Conservation (phyloP, 768 basidiomycete species). For the Tulasnella sp. region DNA sequence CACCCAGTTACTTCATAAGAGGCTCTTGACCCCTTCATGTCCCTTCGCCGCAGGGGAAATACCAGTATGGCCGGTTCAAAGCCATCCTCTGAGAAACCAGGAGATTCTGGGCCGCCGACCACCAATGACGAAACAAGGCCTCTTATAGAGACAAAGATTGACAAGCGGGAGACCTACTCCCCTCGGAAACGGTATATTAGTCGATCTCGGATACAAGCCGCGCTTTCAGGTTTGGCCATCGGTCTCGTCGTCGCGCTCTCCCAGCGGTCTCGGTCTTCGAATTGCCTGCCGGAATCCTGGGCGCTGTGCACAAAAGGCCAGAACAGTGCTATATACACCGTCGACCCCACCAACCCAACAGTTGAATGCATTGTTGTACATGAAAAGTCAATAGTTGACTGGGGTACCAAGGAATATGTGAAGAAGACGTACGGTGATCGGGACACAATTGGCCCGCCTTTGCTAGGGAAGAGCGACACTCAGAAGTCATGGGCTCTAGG, state of each 20-base stretch:
- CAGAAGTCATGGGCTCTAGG: not conserved
- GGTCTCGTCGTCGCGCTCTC: not conserved
- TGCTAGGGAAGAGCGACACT: not conserved
- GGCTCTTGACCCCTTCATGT: not conserved
- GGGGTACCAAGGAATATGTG: constrained; percentile 54
- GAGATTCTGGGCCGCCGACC: not conserved
- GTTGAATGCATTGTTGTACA: constrained; percentile 62
- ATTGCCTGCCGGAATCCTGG: constrained; percentile 7
- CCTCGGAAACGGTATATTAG: not conserved
- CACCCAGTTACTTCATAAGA: not conserved
- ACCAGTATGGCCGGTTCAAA: not conserved
- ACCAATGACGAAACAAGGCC: not conserved
- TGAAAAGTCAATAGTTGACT: constrained; percentile 47
- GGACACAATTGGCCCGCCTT: constrained; percentile 33
- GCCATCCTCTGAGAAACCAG: not conserved
- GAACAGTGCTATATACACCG: constrained; percentile 57
- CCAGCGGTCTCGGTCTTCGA: not conserved
- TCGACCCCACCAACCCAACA: constrained; percentile 50
- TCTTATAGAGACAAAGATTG: not conserved
- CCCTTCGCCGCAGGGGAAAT: not conserved
- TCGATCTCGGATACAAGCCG: not conserved
- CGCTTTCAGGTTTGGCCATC: not conserved
- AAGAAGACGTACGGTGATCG: constrained; percentile 36
- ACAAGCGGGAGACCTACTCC: not conserved
- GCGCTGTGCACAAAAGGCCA: constrained; percentile 23